phyloP scores from a whole-genome alignment of 306 rosid species.

The Citrullus amarus region DNA sequence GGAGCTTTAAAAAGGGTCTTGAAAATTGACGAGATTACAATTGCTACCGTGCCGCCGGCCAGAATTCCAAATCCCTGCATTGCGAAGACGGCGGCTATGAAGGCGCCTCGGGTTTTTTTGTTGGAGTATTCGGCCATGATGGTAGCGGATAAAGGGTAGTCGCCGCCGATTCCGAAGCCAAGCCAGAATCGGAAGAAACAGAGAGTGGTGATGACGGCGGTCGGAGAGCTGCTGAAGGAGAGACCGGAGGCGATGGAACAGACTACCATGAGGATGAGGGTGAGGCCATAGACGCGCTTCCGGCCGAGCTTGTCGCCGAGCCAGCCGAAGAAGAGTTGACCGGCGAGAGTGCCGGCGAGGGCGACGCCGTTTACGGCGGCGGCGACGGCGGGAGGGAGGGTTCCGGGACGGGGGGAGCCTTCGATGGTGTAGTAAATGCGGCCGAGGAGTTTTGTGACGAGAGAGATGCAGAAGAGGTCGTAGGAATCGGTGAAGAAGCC shows the following conservation, averaged over 20 bases:
- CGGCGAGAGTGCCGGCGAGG: constrained; percentile 10
- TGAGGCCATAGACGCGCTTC: constrained; percentile 33
- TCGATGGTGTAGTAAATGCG: constrained; percentile 22
- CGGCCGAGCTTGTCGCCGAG: constrained; percentile 40
- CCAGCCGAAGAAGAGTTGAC: constrained; percentile 9
- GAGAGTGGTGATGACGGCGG: constrained; percentile 23
- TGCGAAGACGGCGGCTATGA: constrained; percentile 17
- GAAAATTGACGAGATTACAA: constrained; percentile 28
- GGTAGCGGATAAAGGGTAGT: constrained; percentile 63
- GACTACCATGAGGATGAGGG: constrained; percentile 29
- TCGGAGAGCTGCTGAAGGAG: constrained; percentile 21
- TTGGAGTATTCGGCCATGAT: constrained; percentile 65
- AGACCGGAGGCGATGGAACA: constrained; percentile 33
- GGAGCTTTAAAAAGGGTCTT: constrained; percentile 13
- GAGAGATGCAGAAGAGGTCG: constrained; percentile 35
- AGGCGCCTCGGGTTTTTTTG: constrained; percentile 37
- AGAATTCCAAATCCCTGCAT: constrained; percentile 72
- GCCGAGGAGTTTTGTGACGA: constrained; percentile 43
- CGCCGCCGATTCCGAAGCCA: constrained; percentile 41
- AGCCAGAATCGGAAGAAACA: constrained; percentile 43
- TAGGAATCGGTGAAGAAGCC: constrained; percentile 41
- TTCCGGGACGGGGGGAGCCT: constrained; percentile 23
- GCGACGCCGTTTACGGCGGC: constrained; percentile 37
- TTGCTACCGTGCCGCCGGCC: constrained; percentile 41
- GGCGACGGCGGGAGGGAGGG: constrained; percentile 27